Conservation (phyloP, 1,284 basidiomycete species). For the Sanghuangporus sanghuang region DNA sequence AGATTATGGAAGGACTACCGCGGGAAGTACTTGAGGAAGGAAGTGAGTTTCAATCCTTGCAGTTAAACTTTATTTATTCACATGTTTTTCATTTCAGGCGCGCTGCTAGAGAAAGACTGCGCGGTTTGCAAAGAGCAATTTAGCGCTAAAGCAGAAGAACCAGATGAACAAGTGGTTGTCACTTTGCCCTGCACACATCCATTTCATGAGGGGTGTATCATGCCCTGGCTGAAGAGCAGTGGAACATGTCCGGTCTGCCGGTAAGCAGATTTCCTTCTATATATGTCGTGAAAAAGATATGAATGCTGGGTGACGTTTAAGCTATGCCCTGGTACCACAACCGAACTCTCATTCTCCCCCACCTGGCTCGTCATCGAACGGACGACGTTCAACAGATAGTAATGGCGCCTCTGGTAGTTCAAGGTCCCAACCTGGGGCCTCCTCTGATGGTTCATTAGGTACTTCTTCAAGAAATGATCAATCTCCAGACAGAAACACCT, state of each 20-base stretch:
- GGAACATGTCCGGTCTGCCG: conserved; percentile 85
- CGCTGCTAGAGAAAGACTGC: conserved; percentile 60
- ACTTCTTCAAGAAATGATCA: background rate
- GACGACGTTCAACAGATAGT: background rate
- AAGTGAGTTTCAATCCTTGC: conserved; percentile 40
- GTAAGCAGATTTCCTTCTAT: conserved; percentile 32
- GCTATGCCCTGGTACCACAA: conserved; percentile 11
- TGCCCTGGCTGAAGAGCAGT: conserved; percentile 78
- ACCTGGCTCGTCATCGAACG: background rate
- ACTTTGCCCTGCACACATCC: conserved; percentile 76
- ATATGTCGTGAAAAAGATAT: background rate
- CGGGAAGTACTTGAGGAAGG: conserved; percentile 54
- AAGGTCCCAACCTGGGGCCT: background rate
- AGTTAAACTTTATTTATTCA: conserved; percentile 2
- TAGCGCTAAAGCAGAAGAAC: conserved; percentile 57
- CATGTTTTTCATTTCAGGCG: conserved; percentile 32
- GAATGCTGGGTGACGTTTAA: background rate
- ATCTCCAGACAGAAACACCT: background rate
- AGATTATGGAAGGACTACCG: conserved; percentile 57
- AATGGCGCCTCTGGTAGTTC: background rate
- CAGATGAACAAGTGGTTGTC: conserved; percentile 63
- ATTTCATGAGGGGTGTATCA: conserved; percentile 77
- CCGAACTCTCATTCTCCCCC: conserved; percentile 6
- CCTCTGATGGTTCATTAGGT: background rate
- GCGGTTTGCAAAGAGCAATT: conserved; percentile 80